Evolutionary conservation across 2,329 filamentous ascomycete genomes (phyloP).

Genomic region (Dothistroma septosporum): DNA sequence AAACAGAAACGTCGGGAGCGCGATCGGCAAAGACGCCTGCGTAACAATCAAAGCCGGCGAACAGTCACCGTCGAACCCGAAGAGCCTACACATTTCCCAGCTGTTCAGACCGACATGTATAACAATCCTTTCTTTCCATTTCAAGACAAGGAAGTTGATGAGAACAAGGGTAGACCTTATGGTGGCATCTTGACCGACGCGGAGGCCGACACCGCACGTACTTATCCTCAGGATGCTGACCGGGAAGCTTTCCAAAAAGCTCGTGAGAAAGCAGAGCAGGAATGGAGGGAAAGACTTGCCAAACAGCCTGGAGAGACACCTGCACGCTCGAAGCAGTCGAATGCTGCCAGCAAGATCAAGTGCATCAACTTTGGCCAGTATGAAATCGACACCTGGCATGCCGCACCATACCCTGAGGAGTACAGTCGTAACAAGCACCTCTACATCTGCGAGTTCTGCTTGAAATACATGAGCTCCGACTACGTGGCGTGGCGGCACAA

Average conservation of each 20-base stretch:
- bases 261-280: constrained; percentile 84
- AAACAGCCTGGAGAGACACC: constrained; percentile 60
- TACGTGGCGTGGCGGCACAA: constrained; percentile 98
- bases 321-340: constrained; percentile 60
- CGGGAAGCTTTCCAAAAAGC: constrained; percentile 84
- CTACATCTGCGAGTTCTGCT: constrained; percentile 98
- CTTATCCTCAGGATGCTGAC: constrained; percentile 74
- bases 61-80: constrained; percentile 39
- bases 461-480: constrained; percentile 99
- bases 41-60: constrained; percentile 42
- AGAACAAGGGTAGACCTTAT: constrained; percentile 88
- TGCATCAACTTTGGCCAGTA: constrained; percentile 97
- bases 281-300: constrained; percentile 71
- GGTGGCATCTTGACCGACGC: constrained; percentile 85
- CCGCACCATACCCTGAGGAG: constrained; percentile 94
- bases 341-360: constrained; percentile 92
- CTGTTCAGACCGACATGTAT: constrained; percentile 60
- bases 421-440: constrained; percentile 94
- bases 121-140: constrained; percentile 82
- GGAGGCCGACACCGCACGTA: constrained; percentile 88
- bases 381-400: constrained; percentile 99
- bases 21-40: constrained; percentile 37
- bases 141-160: constrained; percentile 82
- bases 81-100: constrained; percentile 50
- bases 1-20: constrained; percentile 48